A percentile compares a stretch with the other conserved stretches of the same genome.
These are phyloP conservation scores for Chenopodium album DNA, from an alignment of 148 eudicot genomes.

Conservation along the genomic window DNA sequence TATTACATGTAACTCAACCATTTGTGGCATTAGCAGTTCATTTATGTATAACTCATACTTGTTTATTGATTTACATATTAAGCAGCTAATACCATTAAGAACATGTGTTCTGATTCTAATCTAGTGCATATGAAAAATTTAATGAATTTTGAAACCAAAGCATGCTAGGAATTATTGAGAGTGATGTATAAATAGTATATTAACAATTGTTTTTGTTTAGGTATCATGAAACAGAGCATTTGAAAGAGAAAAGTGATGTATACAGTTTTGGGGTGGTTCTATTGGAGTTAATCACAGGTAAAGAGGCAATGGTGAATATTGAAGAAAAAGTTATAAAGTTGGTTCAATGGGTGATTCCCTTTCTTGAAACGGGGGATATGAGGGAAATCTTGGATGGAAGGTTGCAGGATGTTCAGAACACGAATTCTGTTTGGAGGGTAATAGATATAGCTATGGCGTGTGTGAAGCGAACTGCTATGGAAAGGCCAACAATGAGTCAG, in stretches of 20 bases:
- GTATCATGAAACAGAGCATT: slow-evolving; percentile 16
- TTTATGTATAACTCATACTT: too few relatives aligned
- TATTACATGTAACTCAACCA: too few relatives aligned
- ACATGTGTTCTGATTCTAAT: too few relatives aligned
- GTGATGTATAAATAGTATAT: background rate
- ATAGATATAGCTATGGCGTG: slow-evolving; percentile 36
- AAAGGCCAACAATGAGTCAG: slow-evolving; percentile 36
- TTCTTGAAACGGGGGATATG: slow-evolving; percentile 26
- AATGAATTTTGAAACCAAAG: too few relatives aligned
- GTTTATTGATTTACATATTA: too few relatives aligned
- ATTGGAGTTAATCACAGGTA: slow-evolving; percentile 35
- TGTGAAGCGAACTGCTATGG: slow-evolving; percentile 11
- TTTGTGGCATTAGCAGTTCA: too few relatives aligned
- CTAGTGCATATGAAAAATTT: too few relatives aligned
- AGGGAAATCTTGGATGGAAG: slow-evolving; percentile 30
- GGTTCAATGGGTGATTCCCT: slow-evolving; percentile 22
- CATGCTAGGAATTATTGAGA: too few relatives aligned
- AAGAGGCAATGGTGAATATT: slow-evolving; percentile 12
- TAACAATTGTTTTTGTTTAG: slow-evolving; percentile 1
- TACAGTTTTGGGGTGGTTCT: slow-evolving; percentile 43
- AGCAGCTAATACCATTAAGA: too few relatives aligned
- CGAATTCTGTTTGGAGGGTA: slow-evolving; percentile 27
- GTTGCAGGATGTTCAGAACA: slow-evolving; percentile 19
- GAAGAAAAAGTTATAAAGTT: background rate
- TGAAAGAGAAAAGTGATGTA: slow-evolving; percentile 8